Conservation (phyloP, 371 early-diverging fungal genomes). For the Pancytospora epiphaga region DNA sequence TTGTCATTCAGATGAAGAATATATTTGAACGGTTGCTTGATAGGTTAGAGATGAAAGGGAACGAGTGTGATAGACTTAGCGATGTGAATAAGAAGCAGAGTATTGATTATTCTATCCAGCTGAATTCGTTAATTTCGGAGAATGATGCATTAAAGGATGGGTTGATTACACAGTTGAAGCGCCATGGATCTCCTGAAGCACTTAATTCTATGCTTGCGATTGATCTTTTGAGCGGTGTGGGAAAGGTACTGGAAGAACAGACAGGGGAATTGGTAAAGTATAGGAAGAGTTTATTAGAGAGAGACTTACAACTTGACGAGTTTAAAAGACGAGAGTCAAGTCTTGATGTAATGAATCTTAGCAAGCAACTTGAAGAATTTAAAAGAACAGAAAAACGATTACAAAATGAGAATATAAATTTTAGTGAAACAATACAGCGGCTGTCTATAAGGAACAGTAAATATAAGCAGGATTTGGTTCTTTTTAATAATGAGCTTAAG, state of each 20-base stretch:
- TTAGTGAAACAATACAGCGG: constrained; percentile 32
- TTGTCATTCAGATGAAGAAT: not conserved
- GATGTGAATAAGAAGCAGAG: constrained; percentile 11
- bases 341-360: not conserved
- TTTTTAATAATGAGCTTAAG: constrained; percentile 33
- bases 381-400: constrained; percentile 21
- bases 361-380: constrained; percentile 3
- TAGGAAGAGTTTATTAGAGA: constrained; percentile 4
- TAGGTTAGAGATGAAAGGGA: not conserved
- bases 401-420: constrained; percentile 34
- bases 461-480: constrained; percentile 41
- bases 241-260: not conserved
- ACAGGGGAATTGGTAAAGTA: not conserved
- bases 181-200: not conserved
- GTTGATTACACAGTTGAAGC: not conserved
- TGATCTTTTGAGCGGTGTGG: not conserved
- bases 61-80: constrained; percentile 12
- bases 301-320: constrained; percentile 3
- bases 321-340: not conserved
- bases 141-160: constrained; percentile 9
- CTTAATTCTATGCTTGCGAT: constrained; percentile 1
- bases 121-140: not conserved
- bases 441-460: constrained; percentile 39
- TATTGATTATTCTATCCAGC: constrained; percentile 1
- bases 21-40: not conserved